Evolutionary conservation across 257 asterid species (phyloP).

Genomic region (Anisodus tanguticus): DNA sequence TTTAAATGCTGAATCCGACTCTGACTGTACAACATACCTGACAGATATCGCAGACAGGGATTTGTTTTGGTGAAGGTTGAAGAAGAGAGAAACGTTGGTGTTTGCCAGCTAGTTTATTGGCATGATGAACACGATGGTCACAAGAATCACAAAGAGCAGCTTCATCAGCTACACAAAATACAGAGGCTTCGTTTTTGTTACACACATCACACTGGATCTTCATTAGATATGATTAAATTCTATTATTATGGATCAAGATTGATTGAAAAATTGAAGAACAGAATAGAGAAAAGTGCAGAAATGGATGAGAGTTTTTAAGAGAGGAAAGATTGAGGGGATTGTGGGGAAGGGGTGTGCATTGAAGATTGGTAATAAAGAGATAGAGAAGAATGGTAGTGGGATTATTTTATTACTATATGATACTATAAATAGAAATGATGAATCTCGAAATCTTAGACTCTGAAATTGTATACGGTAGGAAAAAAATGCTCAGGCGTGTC

Average conservation of each 20-base stretch:
- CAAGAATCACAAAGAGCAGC: conserved; percentile 88
- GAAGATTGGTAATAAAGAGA: conserved; percentile 32
- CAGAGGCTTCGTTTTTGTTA: conserved; percentile 62
- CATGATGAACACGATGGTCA: conserved; percentile 96
- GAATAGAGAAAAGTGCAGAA: not conserved
- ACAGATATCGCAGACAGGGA: conserved; percentile 83
- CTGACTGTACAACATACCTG: conserved; percentile 48
- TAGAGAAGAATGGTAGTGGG: conserved; percentile 16
- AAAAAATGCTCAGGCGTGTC: not conserved
- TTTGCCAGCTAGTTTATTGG: conserved; percentile 88
- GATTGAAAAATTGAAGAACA: not conserved
- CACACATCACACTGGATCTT: conserved; percentile 96
- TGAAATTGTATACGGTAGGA: not conserved
- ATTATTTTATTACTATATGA: not conserved
- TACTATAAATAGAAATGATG: conserved; percentile 37
- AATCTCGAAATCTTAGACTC: conserved; percentile 25
- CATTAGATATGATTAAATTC: conserved; percentile 42
- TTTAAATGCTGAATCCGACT: not conserved
- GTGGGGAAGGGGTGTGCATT: conserved; percentile 12
- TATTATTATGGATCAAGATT: not conserved
- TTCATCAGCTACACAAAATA: conserved; percentile 84
- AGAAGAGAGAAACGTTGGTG: conserved; percentile 79
- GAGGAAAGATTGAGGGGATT: not conserved
- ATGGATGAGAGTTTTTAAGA: not conserved
- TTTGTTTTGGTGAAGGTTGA: conserved; percentile 63